Conservation (phyloP, 139 green algal genomes). For the Pseudopediastrum boryanum region DNA sequence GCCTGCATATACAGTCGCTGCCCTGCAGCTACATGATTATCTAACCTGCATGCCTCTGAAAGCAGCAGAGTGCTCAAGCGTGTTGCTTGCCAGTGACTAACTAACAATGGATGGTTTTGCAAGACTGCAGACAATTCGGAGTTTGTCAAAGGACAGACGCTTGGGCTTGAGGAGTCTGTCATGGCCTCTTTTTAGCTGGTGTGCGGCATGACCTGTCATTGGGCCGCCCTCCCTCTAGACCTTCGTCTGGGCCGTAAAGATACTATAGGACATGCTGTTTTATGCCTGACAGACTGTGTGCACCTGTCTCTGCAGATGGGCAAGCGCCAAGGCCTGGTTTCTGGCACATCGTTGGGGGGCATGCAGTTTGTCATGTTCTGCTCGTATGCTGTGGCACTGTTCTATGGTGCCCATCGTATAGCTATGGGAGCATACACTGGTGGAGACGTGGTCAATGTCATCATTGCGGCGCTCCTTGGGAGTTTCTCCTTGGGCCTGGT, state of each 20-base stretch:
- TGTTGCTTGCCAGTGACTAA: no score
- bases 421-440: slow-evolving; percentile 33
- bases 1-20: no score
- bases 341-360: slow-evolving; percentile 33
- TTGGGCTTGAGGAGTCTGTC: no score
- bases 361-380: slow-evolving; percentile 53
- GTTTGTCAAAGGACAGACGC: no score
- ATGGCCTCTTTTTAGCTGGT: no score
- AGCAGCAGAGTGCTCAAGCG: no score
- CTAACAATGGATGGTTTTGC: no score
- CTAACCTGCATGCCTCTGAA: no score
- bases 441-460: slow-evolving; percentile 70
- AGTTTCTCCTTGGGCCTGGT: slow-evolving; percentile 68
- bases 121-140: no score
- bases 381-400: slow-evolving; percentile 74
- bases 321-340: background rate
- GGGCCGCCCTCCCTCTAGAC: background rate
- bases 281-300: background rate
- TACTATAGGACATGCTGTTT: background rate
- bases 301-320: background rate
- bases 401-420: slow-evolving; percentile 64
- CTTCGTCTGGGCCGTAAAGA: background rate
- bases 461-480: slow-evolving; percentile 82
- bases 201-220: no score
- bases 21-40: no score